Conservation (phyloP, 1,139 yeast species). For the Candida tetrigidarum region DNA sequence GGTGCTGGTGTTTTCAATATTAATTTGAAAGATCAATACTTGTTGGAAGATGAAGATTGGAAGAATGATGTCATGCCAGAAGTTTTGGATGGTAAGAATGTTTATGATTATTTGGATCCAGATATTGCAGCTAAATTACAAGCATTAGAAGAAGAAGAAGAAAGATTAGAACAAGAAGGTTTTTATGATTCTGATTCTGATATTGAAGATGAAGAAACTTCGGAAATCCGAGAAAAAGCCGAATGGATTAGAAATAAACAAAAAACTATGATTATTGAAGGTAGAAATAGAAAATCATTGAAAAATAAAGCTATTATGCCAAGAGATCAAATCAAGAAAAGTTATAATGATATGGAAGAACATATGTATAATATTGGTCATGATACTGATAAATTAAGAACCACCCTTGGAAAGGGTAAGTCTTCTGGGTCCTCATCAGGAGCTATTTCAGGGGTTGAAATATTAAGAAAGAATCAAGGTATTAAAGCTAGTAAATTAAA, state of each 20-base stretch:
- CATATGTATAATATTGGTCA: constrained; percentile 92
- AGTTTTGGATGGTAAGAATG: constrained; percentile 93
- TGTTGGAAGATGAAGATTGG: constrained; percentile 97
- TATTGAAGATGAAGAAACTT: constrained; percentile 57
- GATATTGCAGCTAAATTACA: constrained; percentile 92
- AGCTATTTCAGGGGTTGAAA: constrained; percentile 73
- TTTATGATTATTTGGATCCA: constrained; percentile 95
- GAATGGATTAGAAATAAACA: constrained; percentile 95
- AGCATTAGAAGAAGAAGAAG: constrained; percentile 97
- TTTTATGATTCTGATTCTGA: constrained; percentile 91
- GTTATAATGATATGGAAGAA: constrained; percentile 78
- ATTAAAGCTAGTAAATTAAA: constrained; percentile 45
- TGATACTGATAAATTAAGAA: constrained; percentile 69
- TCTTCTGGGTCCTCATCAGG: constrained; percentile 33
- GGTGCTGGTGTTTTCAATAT: constrained; percentile 99
- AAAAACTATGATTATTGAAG: constrained; percentile 88
- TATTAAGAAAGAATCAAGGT: constrained; percentile 60
- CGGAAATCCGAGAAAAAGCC: constrained; percentile 84
- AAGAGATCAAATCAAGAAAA: constrained; percentile 81
- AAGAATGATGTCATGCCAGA: constrained; percentile 98
- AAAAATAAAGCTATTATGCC: constrained; percentile 94
- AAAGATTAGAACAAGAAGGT: constrained; percentile 89
- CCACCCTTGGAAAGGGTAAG: constrained; percentile 47
- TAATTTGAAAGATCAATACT: constrained; percentile 87
- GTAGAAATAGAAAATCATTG: constrained; percentile 84